phyloP scores from a whole-genome alignment of 192 early-diverging fungal genomes.

The Gonapodya prolifera region DNA sequence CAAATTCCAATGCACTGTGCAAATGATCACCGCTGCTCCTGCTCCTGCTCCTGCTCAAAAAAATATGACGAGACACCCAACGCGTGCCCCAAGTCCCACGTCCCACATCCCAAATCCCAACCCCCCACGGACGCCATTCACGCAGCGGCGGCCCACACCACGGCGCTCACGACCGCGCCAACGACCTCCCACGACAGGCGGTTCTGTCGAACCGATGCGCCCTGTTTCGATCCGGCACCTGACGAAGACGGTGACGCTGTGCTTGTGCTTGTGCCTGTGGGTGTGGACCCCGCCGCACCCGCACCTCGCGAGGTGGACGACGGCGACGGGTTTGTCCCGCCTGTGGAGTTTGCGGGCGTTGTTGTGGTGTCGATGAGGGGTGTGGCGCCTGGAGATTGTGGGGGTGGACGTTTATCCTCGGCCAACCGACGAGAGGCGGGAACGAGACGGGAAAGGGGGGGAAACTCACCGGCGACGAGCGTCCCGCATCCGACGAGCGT shows the following conservation, averaged over 20 bases:
- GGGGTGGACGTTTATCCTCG: too few species aligned
- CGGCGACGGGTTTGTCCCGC: not conserved
- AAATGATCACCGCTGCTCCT: too few species aligned
- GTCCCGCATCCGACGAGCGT: not conserved
- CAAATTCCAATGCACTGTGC: too few species aligned
- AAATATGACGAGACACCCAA: too few species aligned
- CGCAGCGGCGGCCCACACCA: too few species aligned
- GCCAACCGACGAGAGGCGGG: too few species aligned
- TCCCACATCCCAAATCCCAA: too few species aligned
- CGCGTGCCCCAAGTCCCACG: too few species aligned
- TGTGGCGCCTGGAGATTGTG: not conserved
- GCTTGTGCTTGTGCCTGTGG: not conserved
- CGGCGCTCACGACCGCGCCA: not conserved
- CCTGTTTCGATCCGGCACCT: not conserved
- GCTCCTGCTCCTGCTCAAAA: too few species aligned
- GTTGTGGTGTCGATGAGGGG: not conserved
- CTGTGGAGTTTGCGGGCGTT: not conserved
- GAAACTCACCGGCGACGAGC: too few species aligned
- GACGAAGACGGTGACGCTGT: not conserved
- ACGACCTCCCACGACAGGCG: not conserved
- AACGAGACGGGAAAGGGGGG: too few species aligned
- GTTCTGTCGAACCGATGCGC: not conserved
- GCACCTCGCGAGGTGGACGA: not conserved
- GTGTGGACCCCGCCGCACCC: not conserved
- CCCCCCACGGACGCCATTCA: too few species aligned